Evolutionary conservation across 192 early-diverging fungal species (phyloP).

Genomic region (Coemansia sp.): DNA sequence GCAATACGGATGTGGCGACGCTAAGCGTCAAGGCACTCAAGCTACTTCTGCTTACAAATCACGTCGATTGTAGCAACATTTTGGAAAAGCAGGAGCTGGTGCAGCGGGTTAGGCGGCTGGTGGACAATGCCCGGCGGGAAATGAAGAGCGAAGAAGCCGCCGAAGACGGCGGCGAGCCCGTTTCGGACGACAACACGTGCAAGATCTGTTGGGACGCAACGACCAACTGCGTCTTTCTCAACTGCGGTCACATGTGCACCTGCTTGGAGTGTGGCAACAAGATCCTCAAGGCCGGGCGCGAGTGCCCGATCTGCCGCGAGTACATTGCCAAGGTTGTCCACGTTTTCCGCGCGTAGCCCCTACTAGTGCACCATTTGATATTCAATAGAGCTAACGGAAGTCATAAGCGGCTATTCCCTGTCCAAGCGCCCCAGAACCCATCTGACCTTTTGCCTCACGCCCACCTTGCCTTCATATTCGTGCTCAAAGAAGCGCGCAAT

Average conservation of each 20-base stretch:
- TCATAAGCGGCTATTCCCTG: not conserved
- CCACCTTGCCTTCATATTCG: constrained; percentile 61
- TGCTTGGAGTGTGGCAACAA: constrained; percentile 71
- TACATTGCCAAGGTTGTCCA: constrained; percentile 63
- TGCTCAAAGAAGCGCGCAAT: constrained; percentile 59
- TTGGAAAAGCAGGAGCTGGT: constrained; percentile 77
- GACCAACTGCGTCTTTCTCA: constrained; percentile 78
- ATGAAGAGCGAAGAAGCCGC: constrained; percentile 48
- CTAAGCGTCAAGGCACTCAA: constrained; percentile 70
- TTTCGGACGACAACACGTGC: constrained; percentile 65
- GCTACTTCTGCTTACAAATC: constrained; percentile 57
- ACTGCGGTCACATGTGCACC: constrained; percentile 83
- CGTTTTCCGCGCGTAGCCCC: constrained; percentile 64
- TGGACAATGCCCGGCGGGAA: constrained; percentile 55
- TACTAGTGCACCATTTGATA: too few relatives aligned
- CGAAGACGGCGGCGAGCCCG: not conserved
- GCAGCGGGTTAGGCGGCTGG: constrained; percentile 57
- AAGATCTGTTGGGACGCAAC: constrained; percentile 77
- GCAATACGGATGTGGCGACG: constrained; percentile 51
- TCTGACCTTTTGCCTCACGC: constrained; percentile 54
- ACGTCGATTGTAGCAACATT: constrained; percentile 63
- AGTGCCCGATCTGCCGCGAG: constrained; percentile 81
- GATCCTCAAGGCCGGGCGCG: constrained; percentile 52
- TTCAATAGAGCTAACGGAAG: too few relatives aligned
- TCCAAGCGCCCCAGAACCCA: constrained; percentile 11